Evolutionary conservation across 331 rosid species (phyloP), one percentile per base, ranked within the genome.

Genomic region (Acacia concinna): DNA sequence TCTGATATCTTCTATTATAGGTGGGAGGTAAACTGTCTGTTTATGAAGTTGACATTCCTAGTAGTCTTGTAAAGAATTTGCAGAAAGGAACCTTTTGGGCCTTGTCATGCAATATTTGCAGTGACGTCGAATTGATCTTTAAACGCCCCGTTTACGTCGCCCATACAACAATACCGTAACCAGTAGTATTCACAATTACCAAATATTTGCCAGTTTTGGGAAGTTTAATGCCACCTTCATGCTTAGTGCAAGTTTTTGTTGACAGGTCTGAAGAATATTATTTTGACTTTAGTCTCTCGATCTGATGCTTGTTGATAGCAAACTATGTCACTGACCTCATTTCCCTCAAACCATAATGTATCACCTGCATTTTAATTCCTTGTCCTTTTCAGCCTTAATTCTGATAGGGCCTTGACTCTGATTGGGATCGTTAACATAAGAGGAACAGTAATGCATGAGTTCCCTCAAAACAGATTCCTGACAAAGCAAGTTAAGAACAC

Each of bases 41-140:
- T 31, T 28, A 51, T 59, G 69, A 79, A 75, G 77, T 40, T 25
- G 74, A 74, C 73, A 41, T 20, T 67, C 74, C 74, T 17, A 47
- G 65, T 4, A 13, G 43, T 59, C 75, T 34, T 6, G 25, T 41
- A 59, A 49, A 68, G 20, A 31, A 63, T 15, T 40, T 63, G n/a
- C 17, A 7, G 78, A 63, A 68, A 20, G 81, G 69, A 72, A 43
- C 47, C 62, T 31, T 28, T 62, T 30, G 37, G 9, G 40, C n/a
- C 7, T 62, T 11, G n/a, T 62, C 35, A 15, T 30, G 68, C 5
- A 49, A 15, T 4, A 18, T 49, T 49, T 49, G 5, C 52, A 49
- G 23, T 49, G 57, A 20, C 20, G 23, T 49, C 23, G 4, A 62
- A 62, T 27, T 41, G 47, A 67, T 54, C 32, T 63, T 37, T 77